Evolutionary conservation across 306 rosid species (phyloP).

Genomic region (Medicago lupulina): DNA sequence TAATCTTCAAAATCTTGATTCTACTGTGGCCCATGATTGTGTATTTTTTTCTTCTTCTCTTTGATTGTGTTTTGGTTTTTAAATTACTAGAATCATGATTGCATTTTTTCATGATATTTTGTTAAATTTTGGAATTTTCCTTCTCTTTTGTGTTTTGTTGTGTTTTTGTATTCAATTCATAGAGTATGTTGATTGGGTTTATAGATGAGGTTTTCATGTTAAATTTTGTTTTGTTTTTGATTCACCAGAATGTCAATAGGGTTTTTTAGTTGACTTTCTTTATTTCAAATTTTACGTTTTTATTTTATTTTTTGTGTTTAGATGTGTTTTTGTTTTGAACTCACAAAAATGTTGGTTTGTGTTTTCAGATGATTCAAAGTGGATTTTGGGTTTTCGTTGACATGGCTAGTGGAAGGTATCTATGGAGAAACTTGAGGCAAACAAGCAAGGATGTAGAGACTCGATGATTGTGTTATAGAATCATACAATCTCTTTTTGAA

Average conservation of each 20-base stretch:
- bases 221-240: not conserved
- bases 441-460: constrained; percentile 28
- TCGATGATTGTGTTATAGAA: not conserved
- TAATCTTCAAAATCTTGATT: not conserved
- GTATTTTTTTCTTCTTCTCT: not conserved
- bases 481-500: constrained; percentile 1
- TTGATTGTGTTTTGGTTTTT: not conserved
- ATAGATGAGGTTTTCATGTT: not conserved
- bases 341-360: constrained; percentile 8
- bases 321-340: not conserved
- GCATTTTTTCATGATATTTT: not conserved
- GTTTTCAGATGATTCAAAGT: constrained; percentile 53
- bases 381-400: constrained; percentile 77
- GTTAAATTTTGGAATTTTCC: not conserved
- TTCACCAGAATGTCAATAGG: not conserved
- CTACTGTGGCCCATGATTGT: not conserved
- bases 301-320: not conserved
- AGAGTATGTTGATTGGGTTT: not conserved
- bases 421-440: constrained; percentile 71
- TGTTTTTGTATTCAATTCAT: not conserved
- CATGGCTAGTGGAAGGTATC: constrained; percentile 84
- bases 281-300: not conserved
- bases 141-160: not conserved
- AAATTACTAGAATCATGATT: not conserved
- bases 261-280: not conserved